Conservation (phyloP, 371 early-diverging fungal genomes). For the Mortierella sp. region DNA sequence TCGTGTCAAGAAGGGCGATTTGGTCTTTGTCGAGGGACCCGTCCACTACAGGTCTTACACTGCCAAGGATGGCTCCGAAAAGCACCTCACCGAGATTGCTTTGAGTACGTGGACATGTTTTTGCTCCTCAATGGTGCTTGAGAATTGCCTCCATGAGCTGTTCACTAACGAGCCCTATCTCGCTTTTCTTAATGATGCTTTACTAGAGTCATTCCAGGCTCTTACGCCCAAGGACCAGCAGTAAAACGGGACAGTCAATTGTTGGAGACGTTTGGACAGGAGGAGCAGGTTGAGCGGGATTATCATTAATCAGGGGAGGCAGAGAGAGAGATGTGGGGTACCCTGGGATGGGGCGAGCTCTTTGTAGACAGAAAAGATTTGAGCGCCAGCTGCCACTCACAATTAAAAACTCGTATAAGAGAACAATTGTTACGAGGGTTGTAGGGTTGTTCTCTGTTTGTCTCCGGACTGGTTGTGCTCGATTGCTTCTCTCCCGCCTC, state of each 20-base stretch:
- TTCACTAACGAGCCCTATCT: not conserved
- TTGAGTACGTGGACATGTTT: slow-evolving; percentile 35
- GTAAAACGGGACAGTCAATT: slow-evolving; percentile 6
- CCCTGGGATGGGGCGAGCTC: not conserved
- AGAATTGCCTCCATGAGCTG: too few relatives aligned
- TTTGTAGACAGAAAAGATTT: slow-evolving; percentile 1
- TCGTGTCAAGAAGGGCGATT: slow-evolving; percentile 70
- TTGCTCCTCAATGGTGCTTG: not conserved
- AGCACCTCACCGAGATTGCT: slow-evolving; percentile 68
- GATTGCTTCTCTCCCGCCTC: not conserved
- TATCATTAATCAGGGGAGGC: not conserved
- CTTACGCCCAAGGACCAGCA: slow-evolving; percentile 45
- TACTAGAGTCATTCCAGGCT: slow-evolving; percentile 38
- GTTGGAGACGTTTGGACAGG: not conserved
- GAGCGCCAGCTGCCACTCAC: not conserved
- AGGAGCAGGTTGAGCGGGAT: not conserved
- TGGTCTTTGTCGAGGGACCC: slow-evolving; percentile 74
- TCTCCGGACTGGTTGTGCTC: not conserved
- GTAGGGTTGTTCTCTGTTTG: not conserved
- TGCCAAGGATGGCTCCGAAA: slow-evolving; percentile 71
- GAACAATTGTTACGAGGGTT: not conserved
- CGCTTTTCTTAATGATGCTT: not conserved
- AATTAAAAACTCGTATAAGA: not conserved
- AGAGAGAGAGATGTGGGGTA: not conserved
- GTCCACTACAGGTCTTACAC: slow-evolving; percentile 72